Evolutionary conservation across 805 yeast genomes (phyloP).

Genomic region (Monosporozyma solicola): DNA sequence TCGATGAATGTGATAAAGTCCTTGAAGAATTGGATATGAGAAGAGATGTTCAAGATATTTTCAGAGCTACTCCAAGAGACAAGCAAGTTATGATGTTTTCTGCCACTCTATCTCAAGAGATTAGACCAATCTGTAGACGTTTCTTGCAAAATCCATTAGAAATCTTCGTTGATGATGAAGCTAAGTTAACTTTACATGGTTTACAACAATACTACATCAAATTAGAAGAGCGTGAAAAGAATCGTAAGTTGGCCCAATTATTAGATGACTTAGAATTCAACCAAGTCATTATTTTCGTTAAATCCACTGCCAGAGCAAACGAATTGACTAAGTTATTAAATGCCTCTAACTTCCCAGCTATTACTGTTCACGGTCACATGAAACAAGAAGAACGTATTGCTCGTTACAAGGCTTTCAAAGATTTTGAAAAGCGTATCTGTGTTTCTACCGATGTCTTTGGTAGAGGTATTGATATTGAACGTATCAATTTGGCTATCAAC

Average conservation of each 20-base stretch:
- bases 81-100: slow-evolving; percentile 99
- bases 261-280: slow-evolving; percentile 92
- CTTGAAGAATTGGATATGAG: slow-evolving; percentile 90
- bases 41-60: slow-evolving; percentile 96
- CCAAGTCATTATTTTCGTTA: slow-evolving; percentile 95
- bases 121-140: slow-evolving; percentile 94
- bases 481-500: slow-evolving; percentile 95
- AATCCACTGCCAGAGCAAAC: slow-evolving; percentile 83
- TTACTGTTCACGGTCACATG: slow-evolving; percentile 91
- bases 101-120: slow-evolving; percentile 89
- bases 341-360: slow-evolving; percentile 93
- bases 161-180: slow-evolving; percentile 94
- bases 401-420: slow-evolving; percentile 91
- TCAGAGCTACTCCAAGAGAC: slow-evolving; percentile 95
- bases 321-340: slow-evolving; percentile 81
- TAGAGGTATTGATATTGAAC: slow-evolving; percentile 98
- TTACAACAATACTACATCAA: slow-evolving; percentile 93
- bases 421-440: slow-evolving; percentile 97
- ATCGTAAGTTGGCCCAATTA: slow-evolving; percentile 83
- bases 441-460: slow-evolving; percentile 98
- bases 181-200: slow-evolving; percentile 95
- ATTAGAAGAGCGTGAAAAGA: slow-evolving; percentile 84
- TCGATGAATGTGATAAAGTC: slow-evolving; percentile 98
- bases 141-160: slow-evolving; percentile 97
- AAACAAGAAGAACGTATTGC: slow-evolving; percentile 98